Evolutionary conservation across 768 basidiomycete genomes (phyloP).

Genomic region (Phylloporus scabripes): DNA sequence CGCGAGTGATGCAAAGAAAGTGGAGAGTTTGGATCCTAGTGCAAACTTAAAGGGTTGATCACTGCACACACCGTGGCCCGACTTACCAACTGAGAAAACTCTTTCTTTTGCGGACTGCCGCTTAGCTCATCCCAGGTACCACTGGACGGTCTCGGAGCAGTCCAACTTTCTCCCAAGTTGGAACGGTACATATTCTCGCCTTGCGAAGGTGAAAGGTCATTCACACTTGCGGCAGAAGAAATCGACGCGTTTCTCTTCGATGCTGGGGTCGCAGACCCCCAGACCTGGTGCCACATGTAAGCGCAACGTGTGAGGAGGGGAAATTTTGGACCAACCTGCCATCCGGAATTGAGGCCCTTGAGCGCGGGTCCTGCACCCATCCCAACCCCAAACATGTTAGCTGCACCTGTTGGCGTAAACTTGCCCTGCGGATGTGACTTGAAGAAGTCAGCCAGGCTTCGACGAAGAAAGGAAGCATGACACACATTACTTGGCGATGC

Average conservation of each 20-base stretch:
- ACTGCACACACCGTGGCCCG: background rate
- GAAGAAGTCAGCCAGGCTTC: constrained; percentile 9
- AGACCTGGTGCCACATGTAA: constrained; percentile 41
- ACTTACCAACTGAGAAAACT: constrained; percentile 45
- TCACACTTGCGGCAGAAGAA: constrained; percentile 52
- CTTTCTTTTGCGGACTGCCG: constrained; percentile 46
- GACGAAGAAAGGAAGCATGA: constrained; percentile 2
- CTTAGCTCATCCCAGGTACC: constrained; percentile 57
- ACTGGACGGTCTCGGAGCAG: constrained; percentile 43
- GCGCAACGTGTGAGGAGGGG: constrained; percentile 3
- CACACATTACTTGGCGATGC: constrained; percentile 55
- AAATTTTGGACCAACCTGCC: constrained; percentile 51
- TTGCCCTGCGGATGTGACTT: constrained; percentile 44
- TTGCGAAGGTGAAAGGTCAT: constrained; percentile 43
- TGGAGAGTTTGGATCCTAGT: constrained; percentile 39
- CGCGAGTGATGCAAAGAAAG: constrained; percentile 42
- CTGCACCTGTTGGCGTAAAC: constrained; percentile 36
- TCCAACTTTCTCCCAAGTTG: constrained; percentile 48
- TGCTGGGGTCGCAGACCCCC: constrained; percentile 45
- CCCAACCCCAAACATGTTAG: constrained; percentile 50
- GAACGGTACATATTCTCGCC: constrained; percentile 44
- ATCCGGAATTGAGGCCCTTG: constrained; percentile 54
- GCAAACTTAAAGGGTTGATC: constrained; percentile 10
- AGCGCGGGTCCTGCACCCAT: constrained; percentile 44
- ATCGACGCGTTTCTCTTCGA: constrained; percentile 57